phyloP scores from a whole-genome alignment of 768 basidiomycete species.

The Suillus sp. region DNA sequence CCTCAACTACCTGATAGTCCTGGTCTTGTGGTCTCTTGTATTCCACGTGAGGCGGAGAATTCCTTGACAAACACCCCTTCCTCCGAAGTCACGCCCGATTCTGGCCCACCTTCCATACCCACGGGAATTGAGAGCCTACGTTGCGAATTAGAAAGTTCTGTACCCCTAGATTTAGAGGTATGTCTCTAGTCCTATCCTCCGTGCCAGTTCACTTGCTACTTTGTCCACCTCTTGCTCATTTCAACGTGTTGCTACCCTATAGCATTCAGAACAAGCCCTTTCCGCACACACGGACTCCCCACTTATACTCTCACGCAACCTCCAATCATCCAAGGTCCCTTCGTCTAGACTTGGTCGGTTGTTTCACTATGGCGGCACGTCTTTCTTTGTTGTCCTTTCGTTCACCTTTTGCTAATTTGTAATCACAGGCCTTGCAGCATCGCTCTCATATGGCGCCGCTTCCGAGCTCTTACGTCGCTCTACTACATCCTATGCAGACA shows the following conservation, averaged over 20 bases:
- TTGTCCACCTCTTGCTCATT: not conserved
- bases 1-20: not conserved
- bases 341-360: constrained; percentile 86
- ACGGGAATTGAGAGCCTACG: not conserved
- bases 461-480: constrained; percentile 81
- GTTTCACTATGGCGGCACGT: constrained; percentile 90
- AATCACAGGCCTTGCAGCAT: constrained; percentile 82
- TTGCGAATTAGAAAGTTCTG: not conserved
- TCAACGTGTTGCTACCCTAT: not conserved
- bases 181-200: not conserved
- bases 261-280: not conserved
- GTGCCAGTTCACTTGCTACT: not conserved
- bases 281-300: constrained; percentile 45
- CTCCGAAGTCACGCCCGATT: not conserved
- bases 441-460: constrained; percentile 86
- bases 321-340: constrained; percentile 87
- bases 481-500: constrained; percentile 38
- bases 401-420: not conserved
- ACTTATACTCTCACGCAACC: constrained; percentile 36
- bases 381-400: not conserved
- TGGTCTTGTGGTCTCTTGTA: not conserved
- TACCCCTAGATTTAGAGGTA: not conserved
- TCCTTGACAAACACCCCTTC: not conserved
- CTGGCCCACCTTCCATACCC: not conserved
- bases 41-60: not conserved